Evolutionary conservation across 495 filamentous ascomycete genomes (phyloP).

Genomic region (Daldinia bambusicola): DNA sequence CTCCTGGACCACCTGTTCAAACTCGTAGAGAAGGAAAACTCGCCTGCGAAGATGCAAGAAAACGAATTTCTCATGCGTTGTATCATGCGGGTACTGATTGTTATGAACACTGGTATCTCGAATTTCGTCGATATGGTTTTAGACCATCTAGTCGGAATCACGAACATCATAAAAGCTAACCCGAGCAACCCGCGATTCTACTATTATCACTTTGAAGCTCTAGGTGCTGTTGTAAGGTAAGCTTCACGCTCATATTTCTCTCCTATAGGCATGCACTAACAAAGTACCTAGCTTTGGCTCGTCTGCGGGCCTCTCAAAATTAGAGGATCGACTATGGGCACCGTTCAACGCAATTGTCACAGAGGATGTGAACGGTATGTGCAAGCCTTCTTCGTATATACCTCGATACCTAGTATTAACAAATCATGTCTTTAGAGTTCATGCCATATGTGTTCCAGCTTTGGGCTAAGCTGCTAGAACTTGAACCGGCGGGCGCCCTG

Average conservation of each 20-base stretch:
- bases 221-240: slow-evolving; percentile 92
- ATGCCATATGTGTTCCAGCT: slow-evolving; percentile 97
- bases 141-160: slow-evolving; percentile 83
- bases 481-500: slow-evolving; percentile 76
- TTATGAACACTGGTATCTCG: slow-evolving; percentile 80
- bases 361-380: slow-evolving; percentile 79
- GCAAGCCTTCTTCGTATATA: slow-evolving; percentile 4
- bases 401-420: slow-evolving; percentile 24
- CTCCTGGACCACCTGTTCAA: slow-evolving; percentile 92
- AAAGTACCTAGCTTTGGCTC: slow-evolving; percentile 68
- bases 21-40: slow-evolving; percentile 80
- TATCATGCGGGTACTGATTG: slow-evolving; percentile 95
- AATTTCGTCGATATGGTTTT: slow-evolving; percentile 78
- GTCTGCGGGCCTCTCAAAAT: slow-evolving; percentile 65
- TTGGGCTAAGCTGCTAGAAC: slow-evolving; percentile 86
- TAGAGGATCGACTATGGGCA: slow-evolving; percentile 79
- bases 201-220: slow-evolving; percentile 95
- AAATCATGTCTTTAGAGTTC: slow-evolving; percentile 71
- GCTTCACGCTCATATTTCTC: neutral
- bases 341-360: slow-evolving; percentile 80
- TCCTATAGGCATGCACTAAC: slow-evolving; percentile 24
- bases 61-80: slow-evolving; percentile 99
- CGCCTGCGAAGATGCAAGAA: slow-evolving; percentile 93
- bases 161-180: slow-evolving; percentile 86
- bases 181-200: slow-evolving; percentile 98